Conservation (phyloP, 345 rosid genomes). For the Populus alba region DNA sequence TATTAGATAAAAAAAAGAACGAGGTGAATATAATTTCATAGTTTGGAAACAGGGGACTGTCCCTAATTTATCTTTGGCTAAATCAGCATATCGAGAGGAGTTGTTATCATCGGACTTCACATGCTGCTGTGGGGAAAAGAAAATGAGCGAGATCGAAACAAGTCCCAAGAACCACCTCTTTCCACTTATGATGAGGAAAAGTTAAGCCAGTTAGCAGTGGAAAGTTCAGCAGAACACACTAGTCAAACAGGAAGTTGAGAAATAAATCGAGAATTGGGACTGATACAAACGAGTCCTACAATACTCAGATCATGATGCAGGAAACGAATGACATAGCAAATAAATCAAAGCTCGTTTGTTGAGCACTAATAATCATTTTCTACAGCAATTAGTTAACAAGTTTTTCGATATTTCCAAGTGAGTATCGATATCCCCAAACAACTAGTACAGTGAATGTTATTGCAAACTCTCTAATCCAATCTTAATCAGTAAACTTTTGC, state of each 20-base stretch:
- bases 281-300: background rate
- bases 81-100: constrained; percentile 30
- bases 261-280: background rate
- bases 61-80: background rate
- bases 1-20: background rate
- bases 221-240: constrained; percentile 10
- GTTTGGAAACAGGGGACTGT: background rate
- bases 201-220: background rate
- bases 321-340: background rate
- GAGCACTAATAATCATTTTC: background rate
- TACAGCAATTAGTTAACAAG: background rate
- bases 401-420: background rate
- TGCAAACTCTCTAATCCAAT: background rate
- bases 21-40: background rate
- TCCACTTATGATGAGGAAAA: constrained; percentile 1
- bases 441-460: background rate
- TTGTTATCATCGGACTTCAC: constrained; percentile 24
- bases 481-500: background rate
- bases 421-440: background rate
- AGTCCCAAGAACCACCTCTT: constrained; percentile 14
- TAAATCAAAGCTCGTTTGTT: background rate
- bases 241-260: background rate
- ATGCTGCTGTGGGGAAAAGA: constrained; percentile 35
- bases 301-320: background rate
- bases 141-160: constrained; percentile 11